A percentile compares a stretch with the other conserved stretches of the same genome.
phyloP scores from a whole-genome alignment of 1,284 basidiomycete genomes.

The Austroboletus novae-zelandiae region DNA sequence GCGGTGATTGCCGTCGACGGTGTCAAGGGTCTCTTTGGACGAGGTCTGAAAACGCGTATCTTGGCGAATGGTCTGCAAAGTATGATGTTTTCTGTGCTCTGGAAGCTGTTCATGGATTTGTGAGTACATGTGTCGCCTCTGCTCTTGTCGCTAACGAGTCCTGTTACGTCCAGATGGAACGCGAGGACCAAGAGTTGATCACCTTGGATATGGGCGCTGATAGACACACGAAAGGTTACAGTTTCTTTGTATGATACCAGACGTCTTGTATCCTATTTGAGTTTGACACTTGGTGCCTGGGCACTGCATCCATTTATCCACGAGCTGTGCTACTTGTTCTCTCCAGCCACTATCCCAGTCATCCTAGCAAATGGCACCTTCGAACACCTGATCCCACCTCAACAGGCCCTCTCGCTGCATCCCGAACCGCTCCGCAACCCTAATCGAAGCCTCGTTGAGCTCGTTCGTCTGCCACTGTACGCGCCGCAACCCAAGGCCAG shows the following conservation, averaged over 20 bases:
- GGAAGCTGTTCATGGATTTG: constrained; percentile 84
- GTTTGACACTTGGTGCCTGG: not conserved
- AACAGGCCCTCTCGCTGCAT: constrained; percentile 53
- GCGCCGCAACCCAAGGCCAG: constrained; percentile 57
- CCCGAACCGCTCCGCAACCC: constrained; percentile 56
- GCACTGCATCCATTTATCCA: constrained; percentile 4
- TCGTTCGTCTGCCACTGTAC: constrained; percentile 61
- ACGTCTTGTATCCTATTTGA: not conserved
- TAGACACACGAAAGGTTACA: not conserved
- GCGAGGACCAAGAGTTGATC: constrained; percentile 31
- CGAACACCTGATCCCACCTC: constrained; percentile 53
- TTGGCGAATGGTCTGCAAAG: constrained; percentile 85
- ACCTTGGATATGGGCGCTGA: not conserved
- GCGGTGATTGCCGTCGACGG: constrained; percentile 69
- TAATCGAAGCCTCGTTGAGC: constrained; percentile 48
- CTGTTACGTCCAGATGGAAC: constrained; percentile 34
- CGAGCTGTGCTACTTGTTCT: constrained; percentile 2
- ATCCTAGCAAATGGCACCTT: constrained; percentile 45
- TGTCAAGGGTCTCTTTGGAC: constrained; percentile 65
- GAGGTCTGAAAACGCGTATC: constrained; percentile 82
- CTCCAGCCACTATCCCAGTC: constrained; percentile 42
- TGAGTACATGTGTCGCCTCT: constrained; percentile 39
- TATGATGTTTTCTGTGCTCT: constrained; percentile 80
- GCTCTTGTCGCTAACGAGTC: not conserved
- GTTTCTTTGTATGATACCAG: not conserved